Percentiles rank a stretch among this genome's conserved stretches.
phyloP scores from a whole-genome alignment of 2,329 filamentous ascomycete species.

The Pleoardoris graminearum region DNA sequence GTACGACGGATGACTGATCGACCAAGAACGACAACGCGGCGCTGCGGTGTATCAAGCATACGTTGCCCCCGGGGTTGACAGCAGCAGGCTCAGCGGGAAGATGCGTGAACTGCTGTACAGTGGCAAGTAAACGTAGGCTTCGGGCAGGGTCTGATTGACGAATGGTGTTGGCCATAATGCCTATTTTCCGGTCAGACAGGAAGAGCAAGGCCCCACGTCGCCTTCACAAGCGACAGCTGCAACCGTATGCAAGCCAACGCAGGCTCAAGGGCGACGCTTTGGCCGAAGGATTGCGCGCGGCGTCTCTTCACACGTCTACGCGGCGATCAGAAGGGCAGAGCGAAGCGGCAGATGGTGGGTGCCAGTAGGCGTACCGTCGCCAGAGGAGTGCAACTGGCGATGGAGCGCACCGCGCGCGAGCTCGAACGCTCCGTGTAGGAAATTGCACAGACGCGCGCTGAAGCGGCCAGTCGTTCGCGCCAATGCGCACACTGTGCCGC shows the following conservation, averaged over 20 bases:
- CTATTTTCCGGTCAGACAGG: slow-evolving; percentile 5
- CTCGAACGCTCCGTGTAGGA: slow-evolving; percentile 4
- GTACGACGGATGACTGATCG: slow-evolving; percentile 6
- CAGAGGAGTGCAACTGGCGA: background rate
- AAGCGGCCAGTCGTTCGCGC: background rate
- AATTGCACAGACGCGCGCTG: background rate
- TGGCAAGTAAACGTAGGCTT: background rate
- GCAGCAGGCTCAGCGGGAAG: slow-evolving; percentile 3
- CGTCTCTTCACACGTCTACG: background rate
- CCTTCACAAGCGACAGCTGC: background rate
- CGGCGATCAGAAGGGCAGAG: background rate
- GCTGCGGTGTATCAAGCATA: background rate
- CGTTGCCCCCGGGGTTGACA: background rate
- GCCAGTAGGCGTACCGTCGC: background rate
- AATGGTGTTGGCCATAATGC: background rate
- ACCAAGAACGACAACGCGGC: background rate
- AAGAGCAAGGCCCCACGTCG: background rate
- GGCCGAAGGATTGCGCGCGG: background rate
- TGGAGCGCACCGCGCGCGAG: background rate
- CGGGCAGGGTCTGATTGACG: slow-evolving; percentile 3
- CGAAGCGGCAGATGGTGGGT: background rate
- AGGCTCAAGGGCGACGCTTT: background rate
- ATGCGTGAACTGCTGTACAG: slow-evolving; percentile 3
- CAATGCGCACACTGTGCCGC: background rate
- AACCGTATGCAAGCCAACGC: background rate